A percentile compares a stretch with the other conserved stretches of the same genome.
phyloP scores from a whole-genome alignment of 495 filamentous ascomycete species.

The Mytilinidion resinicola region DNA sequence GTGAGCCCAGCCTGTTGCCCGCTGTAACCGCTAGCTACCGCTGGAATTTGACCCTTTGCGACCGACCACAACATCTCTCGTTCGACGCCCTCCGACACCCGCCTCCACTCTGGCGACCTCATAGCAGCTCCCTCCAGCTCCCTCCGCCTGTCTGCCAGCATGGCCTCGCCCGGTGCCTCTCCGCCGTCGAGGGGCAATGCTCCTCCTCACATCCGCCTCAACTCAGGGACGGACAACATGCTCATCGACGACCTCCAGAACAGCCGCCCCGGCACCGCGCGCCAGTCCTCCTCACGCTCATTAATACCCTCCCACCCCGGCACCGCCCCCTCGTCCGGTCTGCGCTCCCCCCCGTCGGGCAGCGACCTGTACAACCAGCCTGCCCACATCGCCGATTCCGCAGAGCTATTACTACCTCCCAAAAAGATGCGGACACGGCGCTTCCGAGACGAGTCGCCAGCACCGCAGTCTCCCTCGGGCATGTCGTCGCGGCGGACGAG shows the following conservation, averaged over 20 bases:
- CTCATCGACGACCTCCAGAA: slow-evolving; percentile 36
- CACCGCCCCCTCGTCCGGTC: slow-evolving; percentile 25
- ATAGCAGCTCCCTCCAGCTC: slow-evolving; percentile 14
- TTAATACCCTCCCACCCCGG: slow-evolving; percentile 35
- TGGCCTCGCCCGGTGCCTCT: slow-evolving; percentile 19
- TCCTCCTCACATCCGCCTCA: slow-evolving; percentile 54
- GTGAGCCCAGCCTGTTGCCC: slow-evolving; percentile 16
- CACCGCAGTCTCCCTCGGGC: slow-evolving; percentile 39
- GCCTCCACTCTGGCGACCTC: slow-evolving; percentile 19
- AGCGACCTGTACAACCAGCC: slow-evolving; percentile 37
- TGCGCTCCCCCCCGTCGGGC: slow-evolving; percentile 4
- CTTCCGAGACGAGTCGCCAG: slow-evolving; percentile 43
- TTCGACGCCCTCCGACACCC: not conserved
- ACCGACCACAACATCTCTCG: slow-evolving; percentile 19
- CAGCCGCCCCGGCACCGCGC: slow-evolving; percentile 34
- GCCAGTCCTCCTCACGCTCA: slow-evolving; percentile 38
- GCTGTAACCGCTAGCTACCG: slow-evolving; percentile 8
- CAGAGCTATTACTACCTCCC: slow-evolving; percentile 57
- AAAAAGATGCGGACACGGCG: slow-evolving; percentile 36
- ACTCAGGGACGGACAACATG: slow-evolving; percentile 51
- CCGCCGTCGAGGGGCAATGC: slow-evolving; percentile 31
- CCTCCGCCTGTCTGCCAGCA: slow-evolving; percentile 22
- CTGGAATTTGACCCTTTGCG: slow-evolving; percentile 18
- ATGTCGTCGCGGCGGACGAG: slow-evolving; percentile 55
- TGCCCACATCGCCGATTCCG: slow-evolving; percentile 43